A percentile compares a stretch with the other conserved stretches of the same genome.
phyloP scores from a whole-genome alignment of 2,329 filamentous ascomycete genomes.

The Apiospora kogelbergensis region DNA sequence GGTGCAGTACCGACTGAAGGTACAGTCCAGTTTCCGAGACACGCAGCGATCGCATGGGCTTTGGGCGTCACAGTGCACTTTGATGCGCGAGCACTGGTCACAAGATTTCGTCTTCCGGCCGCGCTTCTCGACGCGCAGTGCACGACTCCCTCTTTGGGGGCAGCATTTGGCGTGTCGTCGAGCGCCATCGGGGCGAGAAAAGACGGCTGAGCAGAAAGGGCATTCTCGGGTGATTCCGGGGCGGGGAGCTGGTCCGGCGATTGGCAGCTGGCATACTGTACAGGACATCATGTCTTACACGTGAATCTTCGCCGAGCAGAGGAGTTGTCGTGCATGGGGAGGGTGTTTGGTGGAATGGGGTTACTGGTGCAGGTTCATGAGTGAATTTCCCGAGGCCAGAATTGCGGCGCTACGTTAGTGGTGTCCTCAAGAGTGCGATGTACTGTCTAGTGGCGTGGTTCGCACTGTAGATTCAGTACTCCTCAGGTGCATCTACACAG shows the following conservation, averaged over 20 bases:
- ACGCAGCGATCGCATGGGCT: constrained; percentile 11
- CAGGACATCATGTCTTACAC: neutral
- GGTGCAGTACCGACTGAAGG: constrained; percentile 11
- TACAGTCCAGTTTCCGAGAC: constrained; percentile 12
- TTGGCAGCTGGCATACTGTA: neutral
- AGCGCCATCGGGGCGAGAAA: constrained; percentile 13
- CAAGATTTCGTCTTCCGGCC: constrained; percentile 14
- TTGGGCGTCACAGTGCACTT: constrained; percentile 12
- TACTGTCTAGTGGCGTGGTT: neutral
- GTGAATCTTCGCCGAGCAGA: neutral
- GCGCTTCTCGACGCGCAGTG: constrained; percentile 8
- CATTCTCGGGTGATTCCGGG: neutral
- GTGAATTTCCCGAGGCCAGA: neutral
- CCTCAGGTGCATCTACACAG: neutral
- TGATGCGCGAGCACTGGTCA: constrained; percentile 14
- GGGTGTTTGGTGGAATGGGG: neutral
- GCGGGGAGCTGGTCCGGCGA: neutral
- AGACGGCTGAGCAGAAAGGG: constrained; percentile 10
- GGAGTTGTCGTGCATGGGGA: neutral
- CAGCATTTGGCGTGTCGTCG: constrained; percentile 13
- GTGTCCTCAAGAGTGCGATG: too few species aligned
- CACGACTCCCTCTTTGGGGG: constrained; percentile 3
- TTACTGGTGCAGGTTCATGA: neutral
- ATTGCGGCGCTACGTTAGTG: neutral
- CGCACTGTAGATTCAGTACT: neutral